Conservation (phyloP, 805 yeast species). For the Metschnikowia anglica region DNA sequence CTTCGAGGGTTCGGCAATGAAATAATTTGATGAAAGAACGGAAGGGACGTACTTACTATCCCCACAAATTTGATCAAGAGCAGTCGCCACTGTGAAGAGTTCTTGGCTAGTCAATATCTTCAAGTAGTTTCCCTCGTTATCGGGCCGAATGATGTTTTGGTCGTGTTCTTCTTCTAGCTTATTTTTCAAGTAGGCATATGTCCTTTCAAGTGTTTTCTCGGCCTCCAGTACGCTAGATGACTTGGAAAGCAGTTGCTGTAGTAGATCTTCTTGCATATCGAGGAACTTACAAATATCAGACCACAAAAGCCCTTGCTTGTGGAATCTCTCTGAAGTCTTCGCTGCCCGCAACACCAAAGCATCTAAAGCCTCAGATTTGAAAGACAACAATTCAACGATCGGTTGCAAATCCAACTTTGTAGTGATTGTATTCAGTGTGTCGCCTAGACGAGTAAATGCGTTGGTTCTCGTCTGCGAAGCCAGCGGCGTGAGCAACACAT, state of each 20-base stretch:
- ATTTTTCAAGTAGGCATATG: conserved; percentile 1
- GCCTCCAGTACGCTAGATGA: not conserved
- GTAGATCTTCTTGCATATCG: conserved; percentile 27
- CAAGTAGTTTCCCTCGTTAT: conserved; percentile 2
- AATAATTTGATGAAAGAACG: not conserved
- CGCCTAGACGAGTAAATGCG: conserved; percentile 27
- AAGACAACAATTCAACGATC: conserved; percentile 29
- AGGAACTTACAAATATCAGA: conserved; percentile 24
- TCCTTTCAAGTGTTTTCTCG: conserved; percentile 3
- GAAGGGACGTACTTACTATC: conserved; percentile 3
- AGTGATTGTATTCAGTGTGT: conserved; percentile 33
- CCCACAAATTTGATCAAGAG: conserved; percentile 11
- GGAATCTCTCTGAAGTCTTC: conserved; percentile 28
- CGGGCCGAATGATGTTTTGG: not conserved
- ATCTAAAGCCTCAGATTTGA: conserved; percentile 29
- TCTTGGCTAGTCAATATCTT: conserved; percentile 9
- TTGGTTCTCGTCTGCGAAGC: not conserved
- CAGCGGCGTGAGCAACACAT: conserved; percentile 2
- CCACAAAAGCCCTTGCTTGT: conserved; percentile 32
- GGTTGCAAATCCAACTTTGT: conserved; percentile 38
- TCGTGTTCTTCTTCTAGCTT: conserved; percentile 1
- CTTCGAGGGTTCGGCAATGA: not conserved
- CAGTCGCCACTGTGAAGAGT: conserved; percentile 11
- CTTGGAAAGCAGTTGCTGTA: conserved; percentile 16
- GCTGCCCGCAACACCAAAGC: conserved; percentile 28